Conservation (phyloP, 2,329 filamentous ascomycete species). For the Epichloe sylvatica region DNA sequence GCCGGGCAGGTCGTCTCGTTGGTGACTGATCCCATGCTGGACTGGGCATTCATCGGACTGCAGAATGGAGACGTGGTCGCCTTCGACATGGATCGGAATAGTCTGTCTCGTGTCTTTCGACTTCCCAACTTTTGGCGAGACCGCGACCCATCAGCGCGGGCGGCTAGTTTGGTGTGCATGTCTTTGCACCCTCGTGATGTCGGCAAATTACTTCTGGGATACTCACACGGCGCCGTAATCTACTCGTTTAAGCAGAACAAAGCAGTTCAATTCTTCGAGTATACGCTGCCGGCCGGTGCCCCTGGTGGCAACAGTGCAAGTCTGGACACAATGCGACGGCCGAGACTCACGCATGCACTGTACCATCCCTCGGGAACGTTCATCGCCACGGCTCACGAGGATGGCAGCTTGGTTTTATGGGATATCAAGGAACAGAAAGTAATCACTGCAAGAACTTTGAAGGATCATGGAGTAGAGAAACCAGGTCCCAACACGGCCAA, state of each 20-base stretch:
- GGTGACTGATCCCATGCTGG: slow-evolving; percentile 75
- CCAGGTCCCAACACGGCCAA: slow-evolving; percentile 38
- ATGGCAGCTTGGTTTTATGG: slow-evolving; percentile 88
- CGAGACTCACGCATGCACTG: slow-evolving; percentile 64
- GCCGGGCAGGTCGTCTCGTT: slow-evolving; percentile 63
- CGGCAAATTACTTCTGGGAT: slow-evolving; percentile 82
- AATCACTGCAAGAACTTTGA: slow-evolving; percentile 68
- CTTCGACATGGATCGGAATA: slow-evolving; percentile 82
- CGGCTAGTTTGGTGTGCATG: slow-evolving; percentile 54
- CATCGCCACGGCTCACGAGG: slow-evolving; percentile 73
- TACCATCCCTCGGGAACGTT: slow-evolving; percentile 96
- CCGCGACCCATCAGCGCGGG: slow-evolving; percentile 51
- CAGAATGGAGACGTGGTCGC: slow-evolving; percentile 74
- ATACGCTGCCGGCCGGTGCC: slow-evolving; percentile 66
- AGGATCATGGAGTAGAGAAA: slow-evolving; percentile 59
- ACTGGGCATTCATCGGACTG: slow-evolving; percentile 81
- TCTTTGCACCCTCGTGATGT: slow-evolving; percentile 85
- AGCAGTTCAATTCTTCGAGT: slow-evolving; percentile 57
- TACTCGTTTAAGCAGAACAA: slow-evolving; percentile 92
- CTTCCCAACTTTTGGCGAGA: slow-evolving; percentile 80
- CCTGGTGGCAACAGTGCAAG: slow-evolving; percentile 63
- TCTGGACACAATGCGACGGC: slow-evolving; percentile 49
- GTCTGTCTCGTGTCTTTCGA: slow-evolving; percentile 54
- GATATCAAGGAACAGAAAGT: slow-evolving; percentile 79
- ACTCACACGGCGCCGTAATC: slow-evolving; percentile 71